Conservation (phyloP, 306 rosid genomes). For the Hippophae gyantsensis region DNA sequence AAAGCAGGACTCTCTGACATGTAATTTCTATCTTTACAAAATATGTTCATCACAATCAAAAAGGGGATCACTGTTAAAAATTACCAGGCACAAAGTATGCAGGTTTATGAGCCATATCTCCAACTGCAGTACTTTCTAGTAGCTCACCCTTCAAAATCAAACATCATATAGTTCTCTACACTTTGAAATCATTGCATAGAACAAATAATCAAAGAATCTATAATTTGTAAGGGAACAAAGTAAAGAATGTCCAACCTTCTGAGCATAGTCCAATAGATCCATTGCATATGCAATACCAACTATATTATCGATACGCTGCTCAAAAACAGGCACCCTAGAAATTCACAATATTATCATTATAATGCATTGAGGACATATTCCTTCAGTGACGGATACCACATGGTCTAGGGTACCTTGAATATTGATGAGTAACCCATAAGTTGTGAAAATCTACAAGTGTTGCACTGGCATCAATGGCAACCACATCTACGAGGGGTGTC, state of each 20-base stretch:
- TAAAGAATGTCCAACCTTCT: conserved; percentile 51
- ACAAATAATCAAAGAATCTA: conserved; percentile 33
- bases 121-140: conserved; percentile 71
- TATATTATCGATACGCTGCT: conserved; percentile 95
- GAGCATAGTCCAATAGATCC: conserved; percentile 87
- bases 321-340: conserved; percentile 93
- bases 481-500: conserved; percentile 99
- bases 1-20: too few relatives aligned
- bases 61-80: background rate
- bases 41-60: background rate
- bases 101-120: conserved; percentile 98
- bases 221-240: conserved; percentile 15
- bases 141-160: conserved; percentile 91
- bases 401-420: conserved; percentile 63
- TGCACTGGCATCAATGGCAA: conserved; percentile 83
- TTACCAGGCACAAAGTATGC: conserved; percentile 99
- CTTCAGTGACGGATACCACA: background rate
- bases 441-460: conserved; percentile 78
- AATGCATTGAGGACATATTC: conserved; percentile 5
- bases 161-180: conserved; percentile 49
- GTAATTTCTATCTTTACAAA: too few relatives aligned
- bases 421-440: conserved; percentile 95
- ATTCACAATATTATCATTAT: conserved; percentile 8
- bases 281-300: conserved; percentile 98
- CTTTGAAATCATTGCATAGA: conserved; percentile 37